These are phyloP conservation scores for Nakazawaea anatomiae DNA, from an alignment of 805 yeast genomes.

Conservation along the genomic window DNA sequence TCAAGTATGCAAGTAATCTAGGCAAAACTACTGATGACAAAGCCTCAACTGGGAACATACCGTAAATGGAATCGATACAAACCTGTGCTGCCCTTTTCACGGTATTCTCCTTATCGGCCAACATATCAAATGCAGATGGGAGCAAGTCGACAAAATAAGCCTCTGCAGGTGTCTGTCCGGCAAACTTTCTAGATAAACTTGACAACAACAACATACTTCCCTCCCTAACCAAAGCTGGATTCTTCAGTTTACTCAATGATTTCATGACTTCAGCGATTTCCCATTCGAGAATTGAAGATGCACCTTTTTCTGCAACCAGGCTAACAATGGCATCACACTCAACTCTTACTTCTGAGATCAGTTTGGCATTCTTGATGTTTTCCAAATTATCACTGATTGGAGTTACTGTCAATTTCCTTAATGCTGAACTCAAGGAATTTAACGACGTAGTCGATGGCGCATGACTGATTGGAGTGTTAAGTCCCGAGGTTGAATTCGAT, in stretches of 20 bases:
- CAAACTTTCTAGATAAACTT: constrained; percentile 49
- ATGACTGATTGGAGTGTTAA: constrained; percentile 20
- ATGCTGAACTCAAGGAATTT: constrained; percentile 57
- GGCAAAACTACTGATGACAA: constrained; percentile 66
- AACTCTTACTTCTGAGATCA: constrained; percentile 48
- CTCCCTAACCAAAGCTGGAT: constrained; percentile 71
- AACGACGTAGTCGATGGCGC: constrained; percentile 66
- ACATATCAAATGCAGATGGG: constrained; percentile 58
- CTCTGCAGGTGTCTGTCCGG: constrained; percentile 68
- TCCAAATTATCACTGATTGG: constrained; percentile 61
- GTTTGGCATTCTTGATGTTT: constrained; percentile 43
- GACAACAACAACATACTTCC: constrained; percentile 60
- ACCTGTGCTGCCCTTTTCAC: constrained; percentile 84
- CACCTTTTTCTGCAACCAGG: constrained; percentile 39
- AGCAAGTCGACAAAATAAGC: constrained; percentile 64
- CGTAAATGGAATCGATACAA: constrained; percentile 65
- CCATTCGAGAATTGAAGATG: constrained; percentile 53
- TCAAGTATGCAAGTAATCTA: constrained; percentile 54
- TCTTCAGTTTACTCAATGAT: constrained; percentile 68
- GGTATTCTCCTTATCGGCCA: constrained; percentile 82
- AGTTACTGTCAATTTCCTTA: constrained; percentile 55
- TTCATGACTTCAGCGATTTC: constrained; percentile 55
- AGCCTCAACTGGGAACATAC: constrained; percentile 72
- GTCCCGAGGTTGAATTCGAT: constrained; percentile 26
- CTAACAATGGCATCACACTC: constrained; percentile 51